These are phyloP conservation scores for Nicotiana attenuata DNA, from an alignment of 257 asterid species.

Conservation along the genomic window DNA sequence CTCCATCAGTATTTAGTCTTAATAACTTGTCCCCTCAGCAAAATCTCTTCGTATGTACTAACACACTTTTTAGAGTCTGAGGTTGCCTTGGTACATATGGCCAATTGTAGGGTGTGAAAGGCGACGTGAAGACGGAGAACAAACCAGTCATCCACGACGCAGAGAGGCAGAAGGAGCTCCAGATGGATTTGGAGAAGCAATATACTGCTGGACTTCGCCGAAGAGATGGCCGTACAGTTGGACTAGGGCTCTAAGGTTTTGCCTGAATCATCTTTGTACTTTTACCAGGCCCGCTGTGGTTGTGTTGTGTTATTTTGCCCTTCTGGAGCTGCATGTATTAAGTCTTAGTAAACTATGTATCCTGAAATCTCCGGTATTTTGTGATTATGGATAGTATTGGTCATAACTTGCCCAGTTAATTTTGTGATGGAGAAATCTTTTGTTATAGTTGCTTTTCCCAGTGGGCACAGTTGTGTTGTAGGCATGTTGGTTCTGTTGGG, in stretches of 20 bases:
- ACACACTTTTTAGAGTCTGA: constrained; percentile 97
- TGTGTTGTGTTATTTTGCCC: not conserved
- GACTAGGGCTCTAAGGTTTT: constrained; percentile 68
- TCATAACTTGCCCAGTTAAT: not conserved
- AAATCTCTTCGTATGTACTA: constrained; percentile 42
- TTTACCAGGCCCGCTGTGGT: not conserved
- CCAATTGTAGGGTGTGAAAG: constrained; percentile 99
- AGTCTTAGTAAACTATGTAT: not conserved
- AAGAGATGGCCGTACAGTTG: constrained; percentile 98
- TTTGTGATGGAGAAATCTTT: not conserved
- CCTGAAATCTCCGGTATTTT: not conserved
- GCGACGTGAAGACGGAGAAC: constrained; percentile 51
- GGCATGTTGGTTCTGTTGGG: not conserved
- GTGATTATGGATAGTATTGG: not conserved
- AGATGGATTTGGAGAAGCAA: constrained; percentile 89
- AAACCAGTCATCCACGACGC: constrained; percentile 53
- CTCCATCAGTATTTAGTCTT: not conserved
- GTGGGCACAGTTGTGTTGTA: not conserved
- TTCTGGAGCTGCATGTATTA: constrained; percentile 2
- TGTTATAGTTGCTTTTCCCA: not conserved
- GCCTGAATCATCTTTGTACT: not conserved
- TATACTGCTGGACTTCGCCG: constrained; percentile 98
- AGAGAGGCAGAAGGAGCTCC: constrained; percentile 88
- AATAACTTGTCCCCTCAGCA: constrained; percentile 10
- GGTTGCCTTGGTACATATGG: constrained; percentile 92